Evolutionary conservation across 2,329 filamentous ascomycete species (phyloP), one percentile per base, ranked within the genome.

Genomic region (Tolypocladium tropicale): DNA sequence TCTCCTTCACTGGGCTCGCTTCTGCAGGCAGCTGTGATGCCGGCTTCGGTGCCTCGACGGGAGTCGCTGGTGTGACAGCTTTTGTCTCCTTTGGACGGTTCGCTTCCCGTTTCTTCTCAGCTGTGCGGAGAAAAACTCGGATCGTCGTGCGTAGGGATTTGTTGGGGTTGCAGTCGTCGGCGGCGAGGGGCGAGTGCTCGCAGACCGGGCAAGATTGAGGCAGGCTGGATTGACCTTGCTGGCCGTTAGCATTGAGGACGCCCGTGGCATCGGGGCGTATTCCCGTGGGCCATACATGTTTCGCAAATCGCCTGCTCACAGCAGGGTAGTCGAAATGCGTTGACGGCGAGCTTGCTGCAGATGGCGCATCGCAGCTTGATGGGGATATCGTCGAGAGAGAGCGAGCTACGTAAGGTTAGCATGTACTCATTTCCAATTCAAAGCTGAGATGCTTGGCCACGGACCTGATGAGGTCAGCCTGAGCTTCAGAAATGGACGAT

Each of bases 301-400:
- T 93, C 88, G 77, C 94, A 97, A 57, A 97, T 95, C 43, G 89
- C 86, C 68, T 95, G 93, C 67, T 96, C 94, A 72, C 94, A 99
- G 74, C 94, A 99, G 1, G 92, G 90, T 32, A 96, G 78, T 60
- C 92, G 89, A 70, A 90, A 95, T 10, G 93, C 90, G 69, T 96
- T 95, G 61, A 95, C 78, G 33, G 91, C 92, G 57, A 97, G 79
- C 71, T 89, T 91, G 75, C 88, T 94, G 74, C 94, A 99, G 64
- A 90, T 89, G 54, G 90, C 90, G 77, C 94, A 99, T 73, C 92
- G 88, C 61, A 99, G 81, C 78, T 96, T 96, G 66, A 92, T 90
- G n/a, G 94, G 94, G 57, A 96, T 91, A 60, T 94, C 90, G 65
- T 93, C 89, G 61, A 88, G 83, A 23, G 83, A 77, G 58, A 96